Base-by-base conservation (phyloP, 148 eudicot species). In the Arctostaphylos glauca region DNA sequence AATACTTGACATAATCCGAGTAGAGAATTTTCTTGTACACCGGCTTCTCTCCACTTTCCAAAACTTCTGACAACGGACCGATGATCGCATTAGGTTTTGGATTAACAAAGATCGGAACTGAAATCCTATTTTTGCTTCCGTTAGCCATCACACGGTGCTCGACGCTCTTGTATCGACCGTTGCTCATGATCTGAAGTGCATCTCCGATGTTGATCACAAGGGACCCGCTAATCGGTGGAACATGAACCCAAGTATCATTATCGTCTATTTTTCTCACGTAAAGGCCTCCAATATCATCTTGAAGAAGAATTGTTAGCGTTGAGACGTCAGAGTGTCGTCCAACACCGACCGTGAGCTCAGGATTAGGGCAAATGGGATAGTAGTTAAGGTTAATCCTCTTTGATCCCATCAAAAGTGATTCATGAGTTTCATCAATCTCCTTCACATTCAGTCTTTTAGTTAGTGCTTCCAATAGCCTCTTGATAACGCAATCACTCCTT, bases 141-240 rank as follows among this genome's bases (percentile, higher is more conserved):
- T 86, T 90, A 0, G 94, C 89, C 25, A 84, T 82, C 41, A 86
- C 92, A 9, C 92, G 79, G 7, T 92, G 94, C 85, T 90, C 92
- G 10, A 89, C 77, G 67, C 92, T 81, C 78, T 91, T 89, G 89
- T 91, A 91, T 81, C 80, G 80, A 9, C 88, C 92, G 56, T 90
- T 91, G 38, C 38, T 31, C 38, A 31, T 31, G 38, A 31, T 31
- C 38, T 31, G 38, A 31, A 31, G 38, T 31, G 38, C 38, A 31
- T 31, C 38, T 0, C 38, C 38, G 38, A 31, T 31, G 38, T 31
- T 31, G 38, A 31, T 82, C 92, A 90, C 91, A 90, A 91, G 82
- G 0, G 94, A 86, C n/a, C 91, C 94, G 0, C 31, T 68, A 56
- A 91, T 89, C 48, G 89, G 91, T 48, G 90, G 80, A 9, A 86